Percentiles rank a stretch among this genome's conserved stretches.
Evolutionary conservation across 2,329 filamentous ascomycete species (phyloP).

Genomic region (Penicillium sp.): DNA sequence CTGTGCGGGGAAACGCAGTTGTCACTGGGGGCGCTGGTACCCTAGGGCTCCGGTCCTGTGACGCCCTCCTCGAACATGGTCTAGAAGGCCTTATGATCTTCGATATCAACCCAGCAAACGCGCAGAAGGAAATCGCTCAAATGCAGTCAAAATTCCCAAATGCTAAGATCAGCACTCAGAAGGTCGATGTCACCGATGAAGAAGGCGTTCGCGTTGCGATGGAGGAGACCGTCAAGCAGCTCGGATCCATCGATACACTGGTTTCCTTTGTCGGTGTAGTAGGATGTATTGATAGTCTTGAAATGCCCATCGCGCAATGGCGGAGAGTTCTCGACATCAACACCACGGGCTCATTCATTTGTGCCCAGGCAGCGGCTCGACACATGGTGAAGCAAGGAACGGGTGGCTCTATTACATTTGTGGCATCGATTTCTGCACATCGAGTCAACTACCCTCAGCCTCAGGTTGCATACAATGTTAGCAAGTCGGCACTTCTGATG

Average conservation of each 20-base stretch:
- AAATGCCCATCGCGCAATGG: constrained; percentile 61
- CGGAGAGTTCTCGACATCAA: constrained; percentile 68
- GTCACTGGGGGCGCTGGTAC: constrained; percentile 68
- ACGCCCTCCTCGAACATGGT: constrained; percentile 69
- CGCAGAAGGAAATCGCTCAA: constrained; percentile 40
- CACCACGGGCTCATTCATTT: constrained; percentile 67
- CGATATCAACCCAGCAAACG: constrained; percentile 53
- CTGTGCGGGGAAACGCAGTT: constrained; percentile 23
- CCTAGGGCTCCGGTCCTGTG: constrained; percentile 58
- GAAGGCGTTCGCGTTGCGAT: constrained; percentile 26
- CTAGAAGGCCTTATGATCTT: constrained; percentile 59
- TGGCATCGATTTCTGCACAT: constrained; percentile 67
- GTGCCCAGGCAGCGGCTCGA: constrained; percentile 63
- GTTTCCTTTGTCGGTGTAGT: constrained; percentile 70
- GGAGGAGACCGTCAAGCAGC: constrained; percentile 20
- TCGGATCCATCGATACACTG: constrained; percentile 57
- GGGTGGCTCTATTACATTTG: constrained; percentile 57
- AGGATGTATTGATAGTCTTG: constrained; percentile 59
- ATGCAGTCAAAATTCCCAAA: constrained; percentile 57
- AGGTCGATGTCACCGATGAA: constrained; percentile 61
- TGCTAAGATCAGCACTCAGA: constrained; percentile 50
- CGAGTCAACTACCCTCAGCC: constrained; percentile 71
- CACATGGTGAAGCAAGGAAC: constrained; percentile 28
- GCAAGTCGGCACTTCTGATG: constrained; percentile 65
- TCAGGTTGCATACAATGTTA: constrained; percentile 70